Evolutionary conservation across 805 yeast species (phyloP), one percentile per base, ranked within the genome.

Genomic region (Yamadazyma endophytica): DNA sequence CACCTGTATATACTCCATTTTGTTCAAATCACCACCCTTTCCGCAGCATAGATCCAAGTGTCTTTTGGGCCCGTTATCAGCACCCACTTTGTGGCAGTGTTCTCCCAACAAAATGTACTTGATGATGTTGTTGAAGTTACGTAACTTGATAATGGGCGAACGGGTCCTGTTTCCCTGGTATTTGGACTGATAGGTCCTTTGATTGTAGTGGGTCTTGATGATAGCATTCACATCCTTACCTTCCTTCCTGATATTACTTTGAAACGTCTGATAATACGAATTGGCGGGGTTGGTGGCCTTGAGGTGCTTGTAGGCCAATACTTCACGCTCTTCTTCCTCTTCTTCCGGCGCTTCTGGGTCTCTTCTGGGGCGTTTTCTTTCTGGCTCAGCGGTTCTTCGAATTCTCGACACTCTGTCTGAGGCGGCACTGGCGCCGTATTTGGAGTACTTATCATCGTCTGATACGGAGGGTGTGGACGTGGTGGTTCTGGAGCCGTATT

Each of bases 11-110:
- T 76, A 76, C 31, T 80, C 83, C 79, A 95, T 90, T 54, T 92
- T 92, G 46, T 82, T 77, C 48, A 92, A 62, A 61, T 92, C 99
- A 17, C 99, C 99, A 31, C 99, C 99, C 55, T 92, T 94, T 9
- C 99, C 99, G 58, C 97, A 89, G 11, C 96, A 96, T 34, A 90
- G 58, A 50, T 92, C 99, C 13, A 92, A 61, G 1, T 82, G 73
- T 70, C 39, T 75, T 61, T 27, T 50, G 4, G 64, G 60, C 4
- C 31, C 35, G 2, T 44, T 49, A 5, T 48, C 39, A 6, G 45
- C 37, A 6, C 46, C 48, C 7, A 46, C 36, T 11, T 47, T 42
- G 13, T 50, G 44, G 2, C 81, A 76, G 56, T 68, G 79, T 44
- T 82, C 83, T 34, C 82, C 80, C 32, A 92, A 78, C 6, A 90